A percentile compares a stretch with the other conserved stretches of the same genome.
Conservation (phyloP, 2,329 filamentous ascomycete genomes). For the Drechslerella stenobrocha region DNA sequence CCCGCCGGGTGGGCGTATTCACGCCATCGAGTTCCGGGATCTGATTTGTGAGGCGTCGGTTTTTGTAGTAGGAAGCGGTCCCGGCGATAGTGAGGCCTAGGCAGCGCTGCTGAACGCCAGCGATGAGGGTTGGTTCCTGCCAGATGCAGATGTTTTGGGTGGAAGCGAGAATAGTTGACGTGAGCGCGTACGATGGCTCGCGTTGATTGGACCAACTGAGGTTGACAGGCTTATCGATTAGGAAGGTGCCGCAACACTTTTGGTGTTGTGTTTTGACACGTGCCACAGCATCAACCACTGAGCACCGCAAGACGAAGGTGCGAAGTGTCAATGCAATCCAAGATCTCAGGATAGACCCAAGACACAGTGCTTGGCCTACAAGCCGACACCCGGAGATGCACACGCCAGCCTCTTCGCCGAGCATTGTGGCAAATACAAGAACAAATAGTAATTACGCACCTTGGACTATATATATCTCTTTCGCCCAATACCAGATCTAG, state of each 20-base stretch:
- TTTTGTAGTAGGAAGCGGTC: background rate
- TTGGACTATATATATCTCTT: no score
- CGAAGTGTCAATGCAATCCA: no score
- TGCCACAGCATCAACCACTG: no score
- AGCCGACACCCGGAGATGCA: no score
- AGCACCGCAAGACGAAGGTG: no score
- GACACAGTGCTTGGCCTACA: no score
- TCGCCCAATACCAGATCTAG: no score
- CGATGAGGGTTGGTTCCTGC: constrained; percentile 24
- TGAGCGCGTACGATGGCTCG: constrained; percentile 8
- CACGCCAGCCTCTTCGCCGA: no score
- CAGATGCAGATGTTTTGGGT: constrained; percentile 6
- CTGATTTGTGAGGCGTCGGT: constrained; percentile 22
- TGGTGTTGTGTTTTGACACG: constrained; percentile 13
- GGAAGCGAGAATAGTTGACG: constrained; percentile 35
- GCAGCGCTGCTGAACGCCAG: constrained; percentile 13
- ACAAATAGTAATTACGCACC: no score
- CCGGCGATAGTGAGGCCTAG: constrained; percentile 5
- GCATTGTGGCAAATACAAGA: no score
- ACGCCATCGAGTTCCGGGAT: constrained; percentile 47
- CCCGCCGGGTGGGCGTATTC: background rate
- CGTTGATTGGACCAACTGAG: constrained; percentile 24
- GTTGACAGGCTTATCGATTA: constrained; percentile 13
- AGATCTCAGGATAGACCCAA: no score
- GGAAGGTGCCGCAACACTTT: constrained; percentile 29